Base-by-base conservation (phyloP, 2,329 filamentous ascomycete genomes). In the Penicillium janthinellum region DNA sequence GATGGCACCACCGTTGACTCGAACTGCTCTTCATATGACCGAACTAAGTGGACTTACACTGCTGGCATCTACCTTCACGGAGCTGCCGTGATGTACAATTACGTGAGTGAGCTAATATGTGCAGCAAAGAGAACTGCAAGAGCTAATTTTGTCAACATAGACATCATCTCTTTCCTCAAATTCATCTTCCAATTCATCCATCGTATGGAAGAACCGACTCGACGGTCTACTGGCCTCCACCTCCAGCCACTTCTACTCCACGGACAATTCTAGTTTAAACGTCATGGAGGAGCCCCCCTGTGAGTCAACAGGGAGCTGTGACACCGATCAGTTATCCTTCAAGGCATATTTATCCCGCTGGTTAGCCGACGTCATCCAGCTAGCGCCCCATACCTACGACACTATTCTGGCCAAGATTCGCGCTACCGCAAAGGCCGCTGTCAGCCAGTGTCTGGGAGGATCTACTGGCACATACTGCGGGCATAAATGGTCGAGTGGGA, bases 311-410 rank as follows among this genome's bases (percentile, higher is more conserved):
- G 70, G 77, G 62, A 80, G 73, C 17, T 89, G 87, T 75, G 84
- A 88, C 71, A 78, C 82, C 15, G 86, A 89, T 64, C 85, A 88
- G 72, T 82, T 80, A 50, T 83, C 83, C 1, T 90, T 89, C 80
- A 90, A 89, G 73, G 86, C 85, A 14, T 89, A 87, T 68, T 78
- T 89, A 5, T 77, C 83, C 0, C 83, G 87, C 42, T 90, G 85
- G 81, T 78, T 82, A 75, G 85, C 83, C n/a, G 78, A 81, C 2
- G 80, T 84, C 4, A 81, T 81, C 0, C 83, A 87, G 65, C 76
- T 87, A 57, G 86, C 84, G 0, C 86, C 86, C 0, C 86, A 81
- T 66, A 84, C 83, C 2, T 74, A 77, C 60, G 73, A 81, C 39
- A 68, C 71, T 6, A 77, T 89, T 55, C 78, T 83, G 67, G 79